Conservation (phyloP, 805 yeast genomes). For the Kurtzmaniella cleridarum region DNA sequence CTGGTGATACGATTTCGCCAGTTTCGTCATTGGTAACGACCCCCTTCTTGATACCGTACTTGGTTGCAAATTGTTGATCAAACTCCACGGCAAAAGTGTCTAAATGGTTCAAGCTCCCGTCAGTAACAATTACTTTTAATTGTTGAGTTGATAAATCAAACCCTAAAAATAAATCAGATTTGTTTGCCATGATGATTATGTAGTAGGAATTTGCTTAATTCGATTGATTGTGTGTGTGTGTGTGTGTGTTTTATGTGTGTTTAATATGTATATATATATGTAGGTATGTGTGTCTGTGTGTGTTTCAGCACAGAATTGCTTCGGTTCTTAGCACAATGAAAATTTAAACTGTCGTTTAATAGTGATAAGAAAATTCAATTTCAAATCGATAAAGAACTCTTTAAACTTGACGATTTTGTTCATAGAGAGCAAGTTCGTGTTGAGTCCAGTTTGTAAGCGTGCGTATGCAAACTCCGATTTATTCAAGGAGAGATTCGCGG, state of each 20-base stretch:
- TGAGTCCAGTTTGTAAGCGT: too few species aligned
- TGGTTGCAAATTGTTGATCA: slow-evolving; percentile 52
- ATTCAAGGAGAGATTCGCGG: too few species aligned
- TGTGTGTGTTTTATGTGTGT: slow-evolving; percentile 2
- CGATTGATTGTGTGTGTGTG: slow-evolving; percentile 5
- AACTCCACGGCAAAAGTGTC: slow-evolving; percentile 65
- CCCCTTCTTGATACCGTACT: slow-evolving; percentile 68
- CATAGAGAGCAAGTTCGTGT: slow-evolving; percentile 4
- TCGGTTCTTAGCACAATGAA: too few species aligned
- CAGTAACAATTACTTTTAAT: slow-evolving; percentile 66
- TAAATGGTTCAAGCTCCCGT: slow-evolving; percentile 46
- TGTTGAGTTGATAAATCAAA: slow-evolving; percentile 90
- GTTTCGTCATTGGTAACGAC: slow-evolving; percentile 46
- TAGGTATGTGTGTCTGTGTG: too few species aligned
- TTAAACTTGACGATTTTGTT: slow-evolving; percentile 11
- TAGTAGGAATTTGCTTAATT: not conserved
- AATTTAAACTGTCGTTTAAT: too few species aligned
- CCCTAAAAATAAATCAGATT: slow-evolving; percentile 49
- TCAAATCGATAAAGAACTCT: slow-evolving; percentile 44
- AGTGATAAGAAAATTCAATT: too few species aligned
- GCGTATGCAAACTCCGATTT: too few species aligned
- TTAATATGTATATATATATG: too few species aligned
- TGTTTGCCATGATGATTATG: slow-evolving; percentile 7
- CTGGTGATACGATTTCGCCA: slow-evolving; percentile 72
- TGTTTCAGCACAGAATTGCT: too few species aligned